phyloP scores from a whole-genome alignment of 352 stramenopile genomes.

The Pythium periplocum region DNA sequence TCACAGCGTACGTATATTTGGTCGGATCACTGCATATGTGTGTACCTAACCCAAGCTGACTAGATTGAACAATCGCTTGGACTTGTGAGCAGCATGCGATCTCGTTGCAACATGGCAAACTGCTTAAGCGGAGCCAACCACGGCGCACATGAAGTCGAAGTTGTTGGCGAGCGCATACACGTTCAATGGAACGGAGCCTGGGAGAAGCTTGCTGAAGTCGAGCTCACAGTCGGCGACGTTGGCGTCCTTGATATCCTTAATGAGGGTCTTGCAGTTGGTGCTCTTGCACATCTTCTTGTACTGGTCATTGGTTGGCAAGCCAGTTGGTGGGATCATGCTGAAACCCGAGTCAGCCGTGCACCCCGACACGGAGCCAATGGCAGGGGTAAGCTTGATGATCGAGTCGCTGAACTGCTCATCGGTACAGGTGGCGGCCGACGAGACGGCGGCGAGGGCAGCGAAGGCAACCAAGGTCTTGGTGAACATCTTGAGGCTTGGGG shows the following conservation, averaged over 20 bases:
- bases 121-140: not conserved
- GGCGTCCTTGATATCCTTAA: conserved; percentile 4
- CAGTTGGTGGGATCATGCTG: conserved; percentile 12
- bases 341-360: conserved; percentile 12
- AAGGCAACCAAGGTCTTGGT: conserved; percentile 10
- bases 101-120: no score
- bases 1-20: no score
- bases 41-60: no score
- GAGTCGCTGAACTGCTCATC: conserved; percentile 2
- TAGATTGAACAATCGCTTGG: no score
- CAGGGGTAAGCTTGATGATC: conserved; percentile 4
- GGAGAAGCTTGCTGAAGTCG: conserved; percentile 1
- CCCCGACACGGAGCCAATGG: not conserved
- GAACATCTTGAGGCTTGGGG: conserved; percentile 11
- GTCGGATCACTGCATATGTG: no score
- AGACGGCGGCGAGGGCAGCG: conserved; percentile 10
- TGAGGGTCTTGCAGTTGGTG: no score
- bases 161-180: conserved; percentile 9
- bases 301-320: conserved; percentile 10
- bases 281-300: conserved; percentile 16
- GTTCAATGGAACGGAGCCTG: conserved; percentile 9
- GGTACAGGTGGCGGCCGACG: conserved; percentile 2
- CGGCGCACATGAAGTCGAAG: conserved; percentile 8
- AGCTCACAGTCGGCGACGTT: conserved; percentile 13
- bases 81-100: no score